Evolutionary conservation across 148 eudicot species (phyloP).

Genomic region (Cornus florida): DNA sequence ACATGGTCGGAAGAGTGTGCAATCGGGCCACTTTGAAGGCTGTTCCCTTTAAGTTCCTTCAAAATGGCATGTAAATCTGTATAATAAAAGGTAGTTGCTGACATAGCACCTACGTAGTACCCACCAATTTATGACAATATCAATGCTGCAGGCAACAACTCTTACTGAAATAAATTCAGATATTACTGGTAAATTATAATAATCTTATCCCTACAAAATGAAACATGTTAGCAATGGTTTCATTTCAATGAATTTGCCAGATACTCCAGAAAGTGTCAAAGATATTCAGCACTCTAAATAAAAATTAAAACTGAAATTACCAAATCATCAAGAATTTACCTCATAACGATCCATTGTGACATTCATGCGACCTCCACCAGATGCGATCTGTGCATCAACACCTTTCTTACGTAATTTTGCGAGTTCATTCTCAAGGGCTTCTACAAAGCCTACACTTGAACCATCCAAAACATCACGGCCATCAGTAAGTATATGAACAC

Average conservation of each 20-base stretch:
- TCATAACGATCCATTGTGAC: slow-evolving; percentile 97
- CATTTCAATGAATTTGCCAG: not conserved
- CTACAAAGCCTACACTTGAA: slow-evolving; percentile 80
- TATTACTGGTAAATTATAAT: no score
- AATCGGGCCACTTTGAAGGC: no score
- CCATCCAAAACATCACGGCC: slow-evolving; percentile 99
- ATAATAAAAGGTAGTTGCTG: no score
- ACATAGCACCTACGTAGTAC: no score
- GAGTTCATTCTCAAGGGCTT: slow-evolving; percentile 83
- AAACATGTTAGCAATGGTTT: no score
- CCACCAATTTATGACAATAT: not conserved
- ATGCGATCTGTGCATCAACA: slow-evolving; percentile 86
- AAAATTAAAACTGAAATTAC: not conserved
- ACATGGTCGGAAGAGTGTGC: no score
- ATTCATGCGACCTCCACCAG: slow-evolving; percentile 97
- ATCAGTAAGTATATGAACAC: slow-evolving; percentile 84
- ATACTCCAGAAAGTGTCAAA: not conserved
- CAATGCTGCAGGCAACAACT: not conserved
- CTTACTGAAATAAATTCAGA: not conserved
- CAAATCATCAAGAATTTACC: slow-evolving; percentile 38
- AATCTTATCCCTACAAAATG: not conserved
- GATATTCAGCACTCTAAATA: not conserved
- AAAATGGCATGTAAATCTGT: no score
- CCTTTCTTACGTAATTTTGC: slow-evolving; percentile 66
- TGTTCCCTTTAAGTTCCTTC: no score